Evolutionary conservation across 345 rosid species (phyloP).

Genomic region (Syzygium jambos): DNA sequence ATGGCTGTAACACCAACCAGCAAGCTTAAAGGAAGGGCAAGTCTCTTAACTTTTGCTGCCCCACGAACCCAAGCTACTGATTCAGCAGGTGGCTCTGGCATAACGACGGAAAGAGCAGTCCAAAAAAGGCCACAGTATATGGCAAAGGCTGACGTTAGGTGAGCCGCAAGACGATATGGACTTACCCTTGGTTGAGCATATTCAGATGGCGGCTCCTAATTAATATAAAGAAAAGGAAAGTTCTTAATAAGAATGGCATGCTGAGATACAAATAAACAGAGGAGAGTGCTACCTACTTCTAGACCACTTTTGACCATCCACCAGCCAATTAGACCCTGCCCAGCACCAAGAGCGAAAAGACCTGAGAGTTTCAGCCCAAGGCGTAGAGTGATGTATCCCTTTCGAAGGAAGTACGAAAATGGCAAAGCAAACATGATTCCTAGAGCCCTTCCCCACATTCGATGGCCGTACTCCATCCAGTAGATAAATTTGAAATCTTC

Average conservation of each 20-base stretch:
- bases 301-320: conserved; percentile 99
- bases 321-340: conserved; percentile 97
- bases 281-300: conserved; percentile 42
- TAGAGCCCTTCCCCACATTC: conserved; percentile 97
- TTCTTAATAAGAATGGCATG: not conserved
- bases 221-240: conserved; percentile 1
- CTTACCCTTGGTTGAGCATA: conserved; percentile 86
- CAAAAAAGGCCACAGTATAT: conserved; percentile 88
- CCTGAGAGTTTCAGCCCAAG: conserved; percentile 77
- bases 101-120: conserved; percentile 86
- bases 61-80: conserved; percentile 76
- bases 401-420: conserved; percentile 82
- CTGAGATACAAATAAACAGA: not conserved
- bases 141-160: conserved; percentile 87
- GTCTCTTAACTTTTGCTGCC: conserved; percentile 77
- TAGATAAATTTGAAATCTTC: conserved; percentile 93
- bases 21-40: conserved; percentile 74
- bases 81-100: conserved; percentile 95
- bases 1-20: conserved; percentile 81
- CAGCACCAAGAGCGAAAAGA: conserved; percentile 93
- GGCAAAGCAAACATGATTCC: conserved; percentile 98
- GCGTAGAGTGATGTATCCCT: conserved; percentile 72
- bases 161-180: conserved; percentile 93
- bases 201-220: conserved; percentile 84
- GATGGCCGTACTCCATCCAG: conserved; percentile 98